These are phyloP conservation scores for Tetracladium setigerum DNA, from an alignment of 495 filamentous ascomycete genomes.

Conservation along the genomic window DNA sequence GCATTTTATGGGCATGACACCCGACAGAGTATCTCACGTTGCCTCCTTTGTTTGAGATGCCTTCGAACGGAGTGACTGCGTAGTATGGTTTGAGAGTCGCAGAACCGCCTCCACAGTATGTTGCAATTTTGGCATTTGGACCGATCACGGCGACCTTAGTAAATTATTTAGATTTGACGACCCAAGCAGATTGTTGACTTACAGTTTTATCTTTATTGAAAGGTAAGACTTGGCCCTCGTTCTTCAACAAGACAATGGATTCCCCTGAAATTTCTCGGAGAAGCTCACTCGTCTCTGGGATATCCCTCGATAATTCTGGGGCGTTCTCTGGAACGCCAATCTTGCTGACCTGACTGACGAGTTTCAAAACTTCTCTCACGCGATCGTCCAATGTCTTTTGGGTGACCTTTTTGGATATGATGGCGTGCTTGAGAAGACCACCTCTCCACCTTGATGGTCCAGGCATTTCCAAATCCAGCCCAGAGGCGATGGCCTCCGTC, in stretches of 20 bases:
- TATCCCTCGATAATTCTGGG: slow-evolving; percentile 27
- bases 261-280: slow-evolving; percentile 58
- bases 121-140: slow-evolving; percentile 61
- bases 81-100: slow-evolving; percentile 60
- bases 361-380: slow-evolving; percentile 49
- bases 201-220: slow-evolving; percentile 51
- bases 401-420: slow-evolving; percentile 47
- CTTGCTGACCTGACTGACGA: slow-evolving; percentile 46
- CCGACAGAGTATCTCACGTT: slow-evolving; percentile 41
- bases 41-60: slow-evolving; percentile 39
- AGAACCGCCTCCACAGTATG: slow-evolving; percentile 62
- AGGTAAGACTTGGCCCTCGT: slow-evolving; percentile 55
- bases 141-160: slow-evolving; percentile 41
- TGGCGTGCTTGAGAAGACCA: slow-evolving; percentile 45
- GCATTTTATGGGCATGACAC: slow-evolving; percentile 48
- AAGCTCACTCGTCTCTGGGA: slow-evolving; percentile 30
- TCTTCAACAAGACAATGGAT: slow-evolving; percentile 64
- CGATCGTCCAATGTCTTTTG: slow-evolving; percentile 50
- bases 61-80: slow-evolving; percentile 56
- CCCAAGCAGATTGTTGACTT: not conserved
- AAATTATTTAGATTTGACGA: slow-evolving; percentile 4
- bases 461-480: slow-evolving; percentile 69
- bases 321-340: slow-evolving; percentile 44
- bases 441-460: slow-evolving; percentile 59
- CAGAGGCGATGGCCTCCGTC: slow-evolving; percentile 54